Base-by-base conservation (phyloP, 768 basidiomycete species). In the Strobilomyces confusus region DNA sequence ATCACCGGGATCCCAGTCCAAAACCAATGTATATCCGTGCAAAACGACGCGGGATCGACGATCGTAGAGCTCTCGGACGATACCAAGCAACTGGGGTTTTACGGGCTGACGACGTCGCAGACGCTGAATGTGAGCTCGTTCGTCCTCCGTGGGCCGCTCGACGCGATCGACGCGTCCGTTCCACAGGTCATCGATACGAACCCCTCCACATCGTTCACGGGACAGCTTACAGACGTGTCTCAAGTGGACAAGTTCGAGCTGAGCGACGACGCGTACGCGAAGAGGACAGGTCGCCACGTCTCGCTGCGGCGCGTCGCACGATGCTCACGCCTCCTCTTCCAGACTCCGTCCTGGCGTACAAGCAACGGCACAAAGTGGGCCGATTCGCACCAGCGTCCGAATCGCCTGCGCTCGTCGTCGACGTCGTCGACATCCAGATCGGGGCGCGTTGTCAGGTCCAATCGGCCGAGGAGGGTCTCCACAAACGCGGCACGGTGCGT, bases 241-340 rank as follows among this genome's bases (percentile, higher is more conserved):
- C 82, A 86, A 70, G 92, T 97, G 2, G 86, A 97, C 25, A 97
- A 98, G 68, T 98, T 93, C 59, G 95, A 97, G 74, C 69, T 98
- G 47, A 85, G 83, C 9, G 78, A 84, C 4, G 82, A 82, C 5
- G 91, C 87, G 52, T 98, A 98, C 64, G 91, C 84, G 22, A 73
- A 82, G 63, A 74, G 94, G 61, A 75, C 80, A 72, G 94, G 95
- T 93, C 57, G 29, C 22, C n/a, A 5, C 48, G 23, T 32, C 20
- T 32, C 15, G 34, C 14, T 22, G n/a, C 11, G 9, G 38, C 14
- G 12, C 2, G 32, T 33, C 38, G 9, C 8, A 17, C 30, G 20
- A 40, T 19, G 20, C 46, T 52, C 40, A 55, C 32, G 61, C 49
- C 9, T 29, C 4, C 14, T 15, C 23, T 33, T 29, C 9, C 61